These are phyloP conservation scores for Diaporthe helianthi DNA, from an alignment of 2,329 filamentous ascomycete species.

Conservation along the genomic window DNA sequence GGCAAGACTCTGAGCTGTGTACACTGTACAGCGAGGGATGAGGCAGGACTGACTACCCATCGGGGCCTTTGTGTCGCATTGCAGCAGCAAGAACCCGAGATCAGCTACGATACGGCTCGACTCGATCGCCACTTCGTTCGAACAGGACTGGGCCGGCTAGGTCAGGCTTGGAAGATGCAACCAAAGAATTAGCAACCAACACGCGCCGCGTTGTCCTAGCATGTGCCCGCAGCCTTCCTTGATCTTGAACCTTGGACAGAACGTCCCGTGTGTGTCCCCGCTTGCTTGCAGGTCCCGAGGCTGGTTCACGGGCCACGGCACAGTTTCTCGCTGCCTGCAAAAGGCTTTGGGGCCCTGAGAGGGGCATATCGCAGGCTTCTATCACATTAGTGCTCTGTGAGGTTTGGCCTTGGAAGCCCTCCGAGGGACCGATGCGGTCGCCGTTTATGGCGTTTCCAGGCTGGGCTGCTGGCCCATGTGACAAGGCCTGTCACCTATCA, in stretches of 20 bases:
- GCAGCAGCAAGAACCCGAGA: slow-evolving; percentile 5
- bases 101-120: not conserved
- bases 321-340: slow-evolving; percentile 1
- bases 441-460: not conserved
- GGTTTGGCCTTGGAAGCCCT: not conserved
- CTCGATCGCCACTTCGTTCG: not conserved
- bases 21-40: not conserved
- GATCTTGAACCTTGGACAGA: slow-evolving; percentile 5
- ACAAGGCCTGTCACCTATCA: not conserved
- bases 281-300: slow-evolving; percentile 6
- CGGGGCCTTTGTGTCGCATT: slow-evolving; percentile 7
- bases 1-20: not conserved
- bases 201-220: not conserved
- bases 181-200: slow-evolving; percentile 1
- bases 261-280: not conserved
- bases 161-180: not conserved
- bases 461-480: not conserved
- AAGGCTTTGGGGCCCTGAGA: not conserved
- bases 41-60: not conserved
- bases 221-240: not conserved
- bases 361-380: not conserved
- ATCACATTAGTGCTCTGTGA: not conserved
- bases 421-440: not conserved
- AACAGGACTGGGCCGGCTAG: not conserved
- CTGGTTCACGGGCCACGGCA: slow-evolving; percentile 20